phyloP scores from a whole-genome alignment of 2,329 filamentous ascomycete species.

The Nigrospora oryzae region DNA sequence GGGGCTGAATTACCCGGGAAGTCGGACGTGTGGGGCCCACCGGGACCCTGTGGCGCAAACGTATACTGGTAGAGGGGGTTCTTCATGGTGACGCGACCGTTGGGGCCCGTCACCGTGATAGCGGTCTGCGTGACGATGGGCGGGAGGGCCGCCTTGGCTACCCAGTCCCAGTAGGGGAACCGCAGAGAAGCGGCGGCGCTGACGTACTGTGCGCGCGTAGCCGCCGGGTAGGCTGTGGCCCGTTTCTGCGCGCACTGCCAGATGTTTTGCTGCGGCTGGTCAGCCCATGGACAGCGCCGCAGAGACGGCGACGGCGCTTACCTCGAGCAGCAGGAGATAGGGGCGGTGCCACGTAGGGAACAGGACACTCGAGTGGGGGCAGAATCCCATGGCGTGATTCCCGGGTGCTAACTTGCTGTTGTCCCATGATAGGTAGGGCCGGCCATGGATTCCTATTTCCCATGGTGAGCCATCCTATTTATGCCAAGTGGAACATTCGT shows the following conservation, averaged over 20 bases:
- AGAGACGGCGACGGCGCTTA: slow-evolving; percentile 1
- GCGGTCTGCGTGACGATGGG: slow-evolving; percentile 3
- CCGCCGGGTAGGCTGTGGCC: neutral
- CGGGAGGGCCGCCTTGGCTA: slow-evolving; percentile 8
- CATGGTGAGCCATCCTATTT: neutral
- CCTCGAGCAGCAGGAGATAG: slow-evolving; percentile 17
- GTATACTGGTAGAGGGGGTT: slow-evolving; percentile 2
- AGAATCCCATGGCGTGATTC: slow-evolving; percentile 12
- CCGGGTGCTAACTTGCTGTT: slow-evolving; percentile 4
- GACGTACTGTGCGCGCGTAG: neutral
- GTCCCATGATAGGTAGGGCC: slow-evolving; percentile 6
- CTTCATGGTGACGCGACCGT: neutral
- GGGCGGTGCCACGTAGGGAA: slow-evolving; percentile 20
- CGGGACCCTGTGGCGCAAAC: neutral
- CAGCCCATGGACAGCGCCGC: slow-evolving; percentile 1
- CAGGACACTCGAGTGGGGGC: slow-evolving; percentile 13
- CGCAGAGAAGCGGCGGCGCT: slow-evolving; percentile 1
- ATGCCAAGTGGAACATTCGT: neutral
- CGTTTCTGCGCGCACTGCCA: neutral
- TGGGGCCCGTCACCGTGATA: neutral
- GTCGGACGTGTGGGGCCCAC: neutral
- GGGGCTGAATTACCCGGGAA: neutral
- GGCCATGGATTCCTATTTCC: slow-evolving; percentile 4
- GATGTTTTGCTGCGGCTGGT: slow-evolving; percentile 7
- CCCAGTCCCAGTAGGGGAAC: slow-evolving; percentile 6